phyloP scores from a whole-genome alignment of 495 filamentous ascomycete genomes.

The Podospora australis region DNA sequence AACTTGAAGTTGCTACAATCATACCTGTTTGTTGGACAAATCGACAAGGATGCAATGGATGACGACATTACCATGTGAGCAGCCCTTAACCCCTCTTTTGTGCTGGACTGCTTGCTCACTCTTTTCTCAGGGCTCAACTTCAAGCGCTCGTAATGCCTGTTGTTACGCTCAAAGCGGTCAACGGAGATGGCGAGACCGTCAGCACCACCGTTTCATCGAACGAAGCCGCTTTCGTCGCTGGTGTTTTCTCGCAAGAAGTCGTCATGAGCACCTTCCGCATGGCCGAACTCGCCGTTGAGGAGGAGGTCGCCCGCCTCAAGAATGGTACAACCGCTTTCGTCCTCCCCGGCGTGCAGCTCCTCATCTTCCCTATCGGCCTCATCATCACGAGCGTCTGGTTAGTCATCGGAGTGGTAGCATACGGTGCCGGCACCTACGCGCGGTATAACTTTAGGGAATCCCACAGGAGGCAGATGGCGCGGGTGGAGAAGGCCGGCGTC shows the following conservation, averaged over 20 bases:
- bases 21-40: conserved; percentile 49
- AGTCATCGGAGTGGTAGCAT: conserved; percentile 44
- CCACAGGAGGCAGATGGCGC: conserved; percentile 50
- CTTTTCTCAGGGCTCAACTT: conserved; percentile 39
- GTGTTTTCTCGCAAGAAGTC: conserved; percentile 53
- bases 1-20: conserved; percentile 37
- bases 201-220: conserved; percentile 56
- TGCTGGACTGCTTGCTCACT: conserved; percentile 17
- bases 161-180: conserved; percentile 51
- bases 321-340: conserved; percentile 50
- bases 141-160: conserved; percentile 56
- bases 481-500: conserved; percentile 27
- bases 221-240: conserved; percentile 63
- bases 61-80: conserved; percentile 37
- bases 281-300: conserved; percentile 36
- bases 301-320: conserved; percentile 23
- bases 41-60: conserved; percentile 39
- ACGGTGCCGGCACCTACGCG: conserved; percentile 56
- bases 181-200: conserved; percentile 37
- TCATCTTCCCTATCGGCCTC: conserved; percentile 62
- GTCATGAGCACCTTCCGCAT: conserved; percentile 35
- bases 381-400: conserved; percentile 60
- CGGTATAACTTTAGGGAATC: conserved; percentile 58
- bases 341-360: conserved; percentile 58
- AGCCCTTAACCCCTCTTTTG: not conserved